A percentile compares a stretch with the other conserved stretches of the same genome.
Conservation (phyloP, 441 rosid species). For the Populus hybrid region DNA sequence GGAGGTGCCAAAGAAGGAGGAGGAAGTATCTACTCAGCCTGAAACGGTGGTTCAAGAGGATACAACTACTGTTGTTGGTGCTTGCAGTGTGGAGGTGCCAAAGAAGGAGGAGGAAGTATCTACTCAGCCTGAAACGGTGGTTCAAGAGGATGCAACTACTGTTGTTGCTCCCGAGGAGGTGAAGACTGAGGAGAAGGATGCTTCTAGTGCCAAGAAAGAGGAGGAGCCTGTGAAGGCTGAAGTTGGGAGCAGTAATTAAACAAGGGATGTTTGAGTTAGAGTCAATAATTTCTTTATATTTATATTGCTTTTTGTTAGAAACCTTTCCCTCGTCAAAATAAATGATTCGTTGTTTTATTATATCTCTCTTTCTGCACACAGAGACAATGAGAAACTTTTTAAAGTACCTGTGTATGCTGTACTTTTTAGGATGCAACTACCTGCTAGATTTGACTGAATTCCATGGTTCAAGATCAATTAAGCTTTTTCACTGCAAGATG, state of each 20-base stretch:
- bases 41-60: too few species aligned
- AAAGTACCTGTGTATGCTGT: too few species aligned
- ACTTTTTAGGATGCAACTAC: too few species aligned
- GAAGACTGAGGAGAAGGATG: background rate
- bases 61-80: too few species aligned
- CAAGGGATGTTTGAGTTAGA: background rate
- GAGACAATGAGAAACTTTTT: too few species aligned
- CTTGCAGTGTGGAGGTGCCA: background rate
- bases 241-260: background rate
- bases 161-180: background rate
- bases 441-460: constrained; percentile 52
- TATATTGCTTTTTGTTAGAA: background rate
- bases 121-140: background rate
- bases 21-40: too few species aligned
- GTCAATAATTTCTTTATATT: background rate
- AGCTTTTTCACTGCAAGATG: constrained; percentile 61
- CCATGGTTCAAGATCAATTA: constrained; percentile 52
- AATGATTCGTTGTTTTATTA: background rate
- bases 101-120: background rate
- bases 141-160: background rate
- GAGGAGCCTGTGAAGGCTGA: background rate
- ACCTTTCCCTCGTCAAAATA: background rate
- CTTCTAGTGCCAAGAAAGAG: background rate
- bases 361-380: too few species aligned
- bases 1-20: too few species aligned